Base-by-base conservation (phyloP, 1,139 yeast species). In the Ogataea hybrid region DNA sequence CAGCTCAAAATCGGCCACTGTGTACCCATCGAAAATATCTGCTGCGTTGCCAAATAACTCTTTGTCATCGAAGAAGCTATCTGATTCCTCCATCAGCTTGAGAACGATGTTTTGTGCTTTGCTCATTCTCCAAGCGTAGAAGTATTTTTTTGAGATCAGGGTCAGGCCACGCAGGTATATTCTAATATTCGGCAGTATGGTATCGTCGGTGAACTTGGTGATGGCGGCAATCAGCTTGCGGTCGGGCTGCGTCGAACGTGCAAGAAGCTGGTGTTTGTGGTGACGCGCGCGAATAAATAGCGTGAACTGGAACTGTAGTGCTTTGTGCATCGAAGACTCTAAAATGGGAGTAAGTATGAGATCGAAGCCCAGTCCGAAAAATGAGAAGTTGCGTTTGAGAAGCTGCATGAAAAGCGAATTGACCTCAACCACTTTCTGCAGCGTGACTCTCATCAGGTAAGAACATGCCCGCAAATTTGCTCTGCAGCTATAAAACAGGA, bases 101-200 rank as follows among this genome's bases (percentile, higher is more conserved):
- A 73, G 54, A 35, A 74, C 67, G 43, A 70, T 68, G 1, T 64
- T 65, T 5, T 73, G 75, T 2, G 78, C 75, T 49, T 75, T 75
- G 37, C 70, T 62, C 57, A 76, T 64, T 53, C 77, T 69, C 71
- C 78, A 75, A 5, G 84, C 79, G 52, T 75, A 77, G 40, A 73
- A 74, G 52, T 77, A 79, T 42, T 73, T 66, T 2, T 59, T 59
- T 4, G 75, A 50, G 17, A 62, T 46, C 17, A 43, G 23, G 4
- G 47, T 37, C 28, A 58, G 32, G 6, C 61, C 57, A 8, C 41
- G 23, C 6, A 55, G 23, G 35, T 53, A 57, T 7, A 31, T 36
- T 18, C 50, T 53, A 28, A 53, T 37, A 25, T 51, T 47, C 15
- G 36, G 36, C 9, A 48, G 21, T 2, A 51, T 6, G 1, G 43